Evolutionary conservation across 1,284 basidiomycete species (phyloP), one percentile per base, ranked within the genome.

Genomic region (Boletus semigastroideus): DNA sequence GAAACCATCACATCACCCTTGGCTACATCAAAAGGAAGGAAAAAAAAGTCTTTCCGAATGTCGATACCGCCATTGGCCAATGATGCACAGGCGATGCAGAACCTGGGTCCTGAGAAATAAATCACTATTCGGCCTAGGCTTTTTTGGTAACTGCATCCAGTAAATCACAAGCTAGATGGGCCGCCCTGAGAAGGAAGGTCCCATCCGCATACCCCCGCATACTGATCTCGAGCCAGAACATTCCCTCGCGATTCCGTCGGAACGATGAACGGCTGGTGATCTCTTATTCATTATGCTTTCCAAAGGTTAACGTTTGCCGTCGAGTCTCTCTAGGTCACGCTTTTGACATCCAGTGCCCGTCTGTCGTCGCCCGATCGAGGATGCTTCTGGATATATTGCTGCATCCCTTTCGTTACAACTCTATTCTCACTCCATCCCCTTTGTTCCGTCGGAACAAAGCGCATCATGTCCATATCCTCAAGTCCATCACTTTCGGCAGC

Each of bases 211-310:
- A 45, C 27, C 38, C 14, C 25, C 39, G 13, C 30, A 51, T 38
- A 27, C n/a, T 46, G 17, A 40, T 6, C 34, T 37, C 16, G 27
- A 48, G 40, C 4, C 11, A 20, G 16, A 30, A 25, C 13, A 17
- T 48, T 46, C 36, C 33, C 31, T 43, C 7, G 27, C n/a, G 5
- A 31, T 46, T 31, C 59, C 62, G 57, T 61, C 59, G 59, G 62
- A 64, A 58, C 42, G 20, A 28, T 19, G 19, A 36, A 6, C 44
- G 19, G 16, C 28, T 7, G 22, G 25, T 22, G 12, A 25, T 33
- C 33, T 30, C 41, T 20, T 16, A 30, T 44, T 33, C 12, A 13
- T 12, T 8, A 33, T 16, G 31, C 31, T 8, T 33, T 8, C 6
- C 14, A 13, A 33, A 33, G 13, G 14, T 34, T n/a, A 33, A 33